Conservation (phyloP, 2,329 filamentous ascomycete species). For the Apiospora marii region DNA sequence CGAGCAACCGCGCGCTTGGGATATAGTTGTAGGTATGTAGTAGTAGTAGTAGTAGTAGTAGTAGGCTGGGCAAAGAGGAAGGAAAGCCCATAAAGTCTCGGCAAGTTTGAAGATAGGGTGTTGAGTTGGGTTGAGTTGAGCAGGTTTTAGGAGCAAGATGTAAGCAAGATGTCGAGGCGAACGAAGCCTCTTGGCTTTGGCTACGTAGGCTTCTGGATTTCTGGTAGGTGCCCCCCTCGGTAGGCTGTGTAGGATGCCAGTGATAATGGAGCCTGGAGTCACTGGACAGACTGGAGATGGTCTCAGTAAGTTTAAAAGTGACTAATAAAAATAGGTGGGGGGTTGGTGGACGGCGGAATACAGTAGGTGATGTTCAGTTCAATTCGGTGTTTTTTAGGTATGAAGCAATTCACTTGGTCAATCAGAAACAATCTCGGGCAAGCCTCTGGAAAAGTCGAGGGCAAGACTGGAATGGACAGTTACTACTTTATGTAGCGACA, state of each 20-base stretch:
- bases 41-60: too few relatives aligned
- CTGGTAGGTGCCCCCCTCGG: constrained; percentile 2
- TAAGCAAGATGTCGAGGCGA: not conserved
- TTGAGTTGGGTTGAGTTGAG: too few relatives aligned
- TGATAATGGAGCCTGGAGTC: constrained; percentile 1
- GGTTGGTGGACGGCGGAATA: not conserved
- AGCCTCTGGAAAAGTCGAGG: not conserved
- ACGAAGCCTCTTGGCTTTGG: not conserved
- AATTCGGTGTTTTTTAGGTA: not conserved
- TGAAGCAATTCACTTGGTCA: not conserved
- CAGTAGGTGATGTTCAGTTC: not conserved
- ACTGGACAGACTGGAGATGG: constrained; percentile 17
- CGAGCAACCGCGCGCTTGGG: constrained; percentile 12
- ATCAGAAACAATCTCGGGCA: not conserved
- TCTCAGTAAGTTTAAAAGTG: constrained; percentile 12
- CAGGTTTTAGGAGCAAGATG: not conserved
- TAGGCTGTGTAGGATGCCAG: constrained; percentile 20
- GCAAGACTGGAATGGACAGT: not conserved
- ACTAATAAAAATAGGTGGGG: constrained; percentile 13
- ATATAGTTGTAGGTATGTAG: not conserved
- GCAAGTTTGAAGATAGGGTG: not conserved
- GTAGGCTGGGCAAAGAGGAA: not conserved
- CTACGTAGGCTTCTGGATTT: not conserved
- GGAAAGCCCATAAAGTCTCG: not conserved
- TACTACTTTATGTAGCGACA: not conserved